A percentile compares a stretch with the other conserved stretches of the same genome.
Evolutionary conservation across 768 basidiomycete genomes (phyloP).

Genomic region (Amanita exitialis): DNA sequence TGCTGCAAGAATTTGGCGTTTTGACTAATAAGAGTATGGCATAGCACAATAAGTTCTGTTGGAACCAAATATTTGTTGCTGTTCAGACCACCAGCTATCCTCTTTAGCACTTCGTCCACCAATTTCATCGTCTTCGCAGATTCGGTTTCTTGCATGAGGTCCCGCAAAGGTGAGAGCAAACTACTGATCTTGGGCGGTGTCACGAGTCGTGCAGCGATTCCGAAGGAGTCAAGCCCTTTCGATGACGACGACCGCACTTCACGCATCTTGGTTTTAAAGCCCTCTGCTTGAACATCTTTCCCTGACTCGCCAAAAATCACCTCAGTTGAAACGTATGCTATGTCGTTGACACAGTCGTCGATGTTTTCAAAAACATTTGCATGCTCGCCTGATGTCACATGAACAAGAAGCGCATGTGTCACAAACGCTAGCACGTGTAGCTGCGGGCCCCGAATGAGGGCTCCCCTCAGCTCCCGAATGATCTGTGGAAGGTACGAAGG

Average conservation of each 20-base stretch:
- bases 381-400: slow-evolving; percentile 59
- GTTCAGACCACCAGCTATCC: slow-evolving; percentile 79
- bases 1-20: slow-evolving; percentile 82
- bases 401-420: slow-evolving; percentile 71
- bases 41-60: slow-evolving; percentile 66
- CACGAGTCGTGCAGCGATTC: slow-evolving; percentile 67
- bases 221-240: slow-evolving; percentile 82
- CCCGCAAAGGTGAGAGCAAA: slow-evolving; percentile 68
- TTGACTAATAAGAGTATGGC: slow-evolving; percentile 84
- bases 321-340: slow-evolving; percentile 74
- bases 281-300: slow-evolving; percentile 79
- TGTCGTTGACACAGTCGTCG: slow-evolving; percentile 69
- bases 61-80: slow-evolving; percentile 65
- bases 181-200: slow-evolving; percentile 69
- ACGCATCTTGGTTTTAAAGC: slow-evolving; percentile 90
- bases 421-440: slow-evolving; percentile 86
- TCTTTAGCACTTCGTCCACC: slow-evolving; percentile 81
- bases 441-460: slow-evolving; percentile 86
- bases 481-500: slow-evolving; percentile 63
- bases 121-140: slow-evolving; percentile 70
- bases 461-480: slow-evolving; percentile 73
- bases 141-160: slow-evolving; percentile 81
- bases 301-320: slow-evolving; percentile 94
- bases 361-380: slow-evolving; percentile 46
- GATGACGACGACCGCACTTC: slow-evolving; percentile 80